Evolutionary conservation across 106 monocot genomes (phyloP).

Genomic region (Allium fistulosum): DNA sequence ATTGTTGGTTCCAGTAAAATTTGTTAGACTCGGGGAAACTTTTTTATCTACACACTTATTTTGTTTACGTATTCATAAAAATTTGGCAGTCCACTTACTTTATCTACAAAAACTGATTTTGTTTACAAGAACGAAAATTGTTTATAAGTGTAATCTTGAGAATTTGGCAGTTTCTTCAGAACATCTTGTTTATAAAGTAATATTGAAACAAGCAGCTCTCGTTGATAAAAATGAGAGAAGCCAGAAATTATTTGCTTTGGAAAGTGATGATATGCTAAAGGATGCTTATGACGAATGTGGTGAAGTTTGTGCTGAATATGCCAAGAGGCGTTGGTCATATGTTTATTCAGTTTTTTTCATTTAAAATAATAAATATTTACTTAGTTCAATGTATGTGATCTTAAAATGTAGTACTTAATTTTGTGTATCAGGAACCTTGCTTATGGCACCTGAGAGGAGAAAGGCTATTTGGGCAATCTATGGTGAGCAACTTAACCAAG

Average conservation of each 20-base stretch:
- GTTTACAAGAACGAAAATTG: no score
- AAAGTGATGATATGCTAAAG: not conserved
- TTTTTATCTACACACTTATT: no score
- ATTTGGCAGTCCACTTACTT: no score
- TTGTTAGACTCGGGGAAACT: no score
- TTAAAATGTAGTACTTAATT: not conserved
- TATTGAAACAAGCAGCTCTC: conserved; percentile 11
- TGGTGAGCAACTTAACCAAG: conserved; percentile 16
- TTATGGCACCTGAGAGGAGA: conserved; percentile 82
- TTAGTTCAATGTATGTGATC: no score
- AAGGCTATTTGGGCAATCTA: conserved; percentile 84
- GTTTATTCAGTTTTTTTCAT: not conserved
- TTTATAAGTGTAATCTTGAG: no score
- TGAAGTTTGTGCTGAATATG: conserved; percentile 17
- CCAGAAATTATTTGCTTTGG: not conserved
- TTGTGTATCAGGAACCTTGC: conserved; percentile 37
- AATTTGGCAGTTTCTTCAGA: not conserved
- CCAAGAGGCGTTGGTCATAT: conserved; percentile 7
- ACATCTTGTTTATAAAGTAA: conserved; percentile 5
- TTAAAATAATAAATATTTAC: not conserved
- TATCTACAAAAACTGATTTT: no score
- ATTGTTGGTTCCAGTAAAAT: no score
- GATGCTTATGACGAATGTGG: conserved; percentile 16
- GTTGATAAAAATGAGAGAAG: not conserved
- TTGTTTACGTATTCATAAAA: no score